Evolutionary conservation across 2,329 filamentous ascomycete species (phyloP).

Genomic region (Cryphonectria japonica): DNA sequence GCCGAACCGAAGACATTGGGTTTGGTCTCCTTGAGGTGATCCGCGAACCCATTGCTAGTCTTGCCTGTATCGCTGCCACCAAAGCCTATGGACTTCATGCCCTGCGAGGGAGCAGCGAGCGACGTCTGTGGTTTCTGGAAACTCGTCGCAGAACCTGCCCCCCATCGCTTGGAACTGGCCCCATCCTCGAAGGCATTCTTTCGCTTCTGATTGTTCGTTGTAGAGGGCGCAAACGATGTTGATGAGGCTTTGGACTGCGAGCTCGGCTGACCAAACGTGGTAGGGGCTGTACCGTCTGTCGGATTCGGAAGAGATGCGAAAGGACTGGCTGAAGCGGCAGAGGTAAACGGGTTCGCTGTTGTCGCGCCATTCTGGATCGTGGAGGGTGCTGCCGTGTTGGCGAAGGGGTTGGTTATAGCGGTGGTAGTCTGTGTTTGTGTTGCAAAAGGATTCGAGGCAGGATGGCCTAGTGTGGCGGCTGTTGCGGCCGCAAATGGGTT

Average conservation of each 20-base stretch:
- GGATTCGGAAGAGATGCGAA: conserved; percentile 17
- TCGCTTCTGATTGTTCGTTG: conserved; percentile 22
- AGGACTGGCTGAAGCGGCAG: conserved; percentile 13
- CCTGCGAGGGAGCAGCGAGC: conserved; percentile 7
- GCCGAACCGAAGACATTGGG: conserved; percentile 18
- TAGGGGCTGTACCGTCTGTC: conserved; percentile 9
- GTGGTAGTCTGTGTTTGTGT: conserved; percentile 19
- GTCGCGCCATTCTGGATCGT: conserved; percentile 8
- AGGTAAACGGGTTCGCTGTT: conserved; percentile 24
- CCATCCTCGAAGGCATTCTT: conserved; percentile 27
- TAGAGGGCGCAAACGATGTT: conserved; percentile 5
- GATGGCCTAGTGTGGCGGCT: conserved; percentile 8
- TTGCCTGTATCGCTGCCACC: conserved; percentile 22
- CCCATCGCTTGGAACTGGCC: conserved; percentile 17
- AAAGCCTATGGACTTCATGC: conserved; percentile 9
- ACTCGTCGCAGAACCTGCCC: conserved; percentile 12
- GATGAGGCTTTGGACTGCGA: background rate
- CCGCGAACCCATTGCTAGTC: conserved; percentile 26
- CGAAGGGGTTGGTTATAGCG: conserved; percentile 17
- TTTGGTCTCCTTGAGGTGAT: conserved; percentile 15
- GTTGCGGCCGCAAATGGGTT: conserved; percentile 26
- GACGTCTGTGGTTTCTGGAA: conserved; percentile 18
- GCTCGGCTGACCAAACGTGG: conserved; percentile 11
- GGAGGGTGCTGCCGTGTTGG: conserved; percentile 2
- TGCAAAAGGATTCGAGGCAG: conserved; percentile 30